These are phyloP conservation scores for Solanum boliviense DNA, from an alignment of 257 asterid species.

Conservation along the genomic window DNA sequence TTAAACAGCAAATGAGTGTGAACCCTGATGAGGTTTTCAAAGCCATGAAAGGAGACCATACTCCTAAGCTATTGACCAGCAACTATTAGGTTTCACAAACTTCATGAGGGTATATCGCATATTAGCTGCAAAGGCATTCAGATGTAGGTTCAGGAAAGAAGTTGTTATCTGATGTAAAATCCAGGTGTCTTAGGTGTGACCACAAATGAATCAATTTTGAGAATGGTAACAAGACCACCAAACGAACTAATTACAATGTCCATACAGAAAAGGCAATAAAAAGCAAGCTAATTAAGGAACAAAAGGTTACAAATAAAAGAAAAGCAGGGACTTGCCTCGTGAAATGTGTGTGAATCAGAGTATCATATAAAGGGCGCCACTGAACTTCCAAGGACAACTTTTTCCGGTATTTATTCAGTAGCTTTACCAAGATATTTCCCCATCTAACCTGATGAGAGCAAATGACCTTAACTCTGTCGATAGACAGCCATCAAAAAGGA, in stretches of 20 bases:
- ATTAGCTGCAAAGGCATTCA: neutral
- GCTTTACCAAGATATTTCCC: slow-evolving; percentile 79
- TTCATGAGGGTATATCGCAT: neutral
- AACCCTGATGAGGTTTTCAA: neutral
- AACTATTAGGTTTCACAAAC: neutral
- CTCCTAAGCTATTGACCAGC: neutral
- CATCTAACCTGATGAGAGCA: slow-evolving; percentile 76
- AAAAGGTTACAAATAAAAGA: neutral
- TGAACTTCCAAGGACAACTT: slow-evolving; percentile 61
- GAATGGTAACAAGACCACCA: neutral
- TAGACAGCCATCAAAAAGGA: neutral
- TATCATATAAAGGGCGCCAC: slow-evolving; percentile 87
- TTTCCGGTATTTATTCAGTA: slow-evolving; percentile 76
- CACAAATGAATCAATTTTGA: neutral
- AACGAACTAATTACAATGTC: neutral
- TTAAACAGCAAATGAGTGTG: neutral
- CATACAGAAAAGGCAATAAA: neutral
- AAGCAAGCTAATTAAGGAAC: slow-evolving; percentile 3
- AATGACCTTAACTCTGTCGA: neutral
- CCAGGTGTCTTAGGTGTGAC: neutral
- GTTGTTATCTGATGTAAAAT: neutral
- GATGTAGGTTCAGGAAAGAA: neutral
- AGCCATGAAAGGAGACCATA: neutral
- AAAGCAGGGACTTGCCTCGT: slow-evolving; percentile 44
- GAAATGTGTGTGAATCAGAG: slow-evolving; percentile 74